Percentiles rank a stretch among this genome's conserved stretches.
Conservation (phyloP, 225 moss, liverwort and hornwort genomes). For the Sphagnum contortum region DNA sequence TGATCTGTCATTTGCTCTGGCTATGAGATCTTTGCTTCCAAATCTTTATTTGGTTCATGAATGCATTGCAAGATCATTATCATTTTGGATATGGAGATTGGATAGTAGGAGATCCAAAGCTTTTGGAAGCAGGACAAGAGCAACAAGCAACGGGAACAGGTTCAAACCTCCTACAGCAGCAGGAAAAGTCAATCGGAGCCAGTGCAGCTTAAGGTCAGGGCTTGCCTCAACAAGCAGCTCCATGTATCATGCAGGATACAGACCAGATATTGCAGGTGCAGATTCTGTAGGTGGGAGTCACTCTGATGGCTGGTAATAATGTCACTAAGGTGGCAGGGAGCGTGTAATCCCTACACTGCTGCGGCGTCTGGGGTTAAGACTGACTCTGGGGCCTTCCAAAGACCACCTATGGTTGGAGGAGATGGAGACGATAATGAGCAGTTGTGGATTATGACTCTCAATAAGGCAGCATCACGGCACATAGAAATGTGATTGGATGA, state of each 20-base stretch:
- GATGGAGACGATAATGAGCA: slow-evolving; percentile 3
- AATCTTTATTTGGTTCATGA: not conserved
- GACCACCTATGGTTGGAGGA: slow-evolving; percentile 20
- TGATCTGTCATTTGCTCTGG: too few species aligned
- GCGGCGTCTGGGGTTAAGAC: slow-evolving; percentile 35
- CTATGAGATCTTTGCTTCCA: too few species aligned
- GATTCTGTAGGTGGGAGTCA: slow-evolving; percentile 26
- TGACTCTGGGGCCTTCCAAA: slow-evolving; percentile 28
- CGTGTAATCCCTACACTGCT: slow-evolving; percentile 35
- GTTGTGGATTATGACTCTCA: too few species aligned
- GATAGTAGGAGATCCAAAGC: slow-evolving; percentile 75
- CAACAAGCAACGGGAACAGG: slow-evolving; percentile 32
- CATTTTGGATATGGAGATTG: slow-evolving; percentile 86
- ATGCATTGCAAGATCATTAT: slow-evolving; percentile 65
- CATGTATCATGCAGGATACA: slow-evolving; percentile 20
- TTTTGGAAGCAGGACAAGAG: slow-evolving; percentile 44
- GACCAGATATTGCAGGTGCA: slow-evolving; percentile 25
- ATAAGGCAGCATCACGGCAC: too few species aligned
- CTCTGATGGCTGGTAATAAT: too few species aligned
- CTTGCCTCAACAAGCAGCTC: slow-evolving; percentile 6
- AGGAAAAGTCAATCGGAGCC: slow-evolving; percentile 30
- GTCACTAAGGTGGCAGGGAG: too few species aligned
- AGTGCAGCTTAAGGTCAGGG: slow-evolving; percentile 6
- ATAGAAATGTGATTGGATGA: too few species aligned
- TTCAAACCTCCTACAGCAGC: slow-evolving; percentile 4